Evolutionary conservation across 352 stramenopile species (phyloP).

Genomic region (Pythium aristosporum): DNA sequence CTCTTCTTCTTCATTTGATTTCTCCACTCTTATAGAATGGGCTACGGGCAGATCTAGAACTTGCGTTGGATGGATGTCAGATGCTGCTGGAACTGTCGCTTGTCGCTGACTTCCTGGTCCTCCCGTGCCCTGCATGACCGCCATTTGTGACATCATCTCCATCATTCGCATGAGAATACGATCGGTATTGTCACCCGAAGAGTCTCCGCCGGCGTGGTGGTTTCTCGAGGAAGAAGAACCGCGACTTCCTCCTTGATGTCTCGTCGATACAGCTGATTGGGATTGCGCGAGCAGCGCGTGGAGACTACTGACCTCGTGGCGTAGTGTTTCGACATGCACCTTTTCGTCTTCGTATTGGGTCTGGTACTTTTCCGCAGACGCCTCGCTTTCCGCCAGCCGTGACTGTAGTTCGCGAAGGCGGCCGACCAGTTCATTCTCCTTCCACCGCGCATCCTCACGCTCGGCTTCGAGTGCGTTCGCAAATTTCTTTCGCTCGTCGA

Average conservation of each 20-base stretch:
- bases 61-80: neutral
- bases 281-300: slow-evolving; percentile 63
- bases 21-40: neutral
- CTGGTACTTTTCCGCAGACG: slow-evolving; percentile 52
- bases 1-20: slow-evolving; percentile 5
- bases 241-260: slow-evolving; percentile 6
- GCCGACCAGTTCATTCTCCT: slow-evolving; percentile 55
- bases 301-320: slow-evolving; percentile 64
- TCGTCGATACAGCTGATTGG: slow-evolving; percentile 48
- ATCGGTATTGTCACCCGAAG: slow-evolving; percentile 17
- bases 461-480: slow-evolving; percentile 54
- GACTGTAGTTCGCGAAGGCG: slow-evolving; percentile 52
- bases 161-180: slow-evolving; percentile 62
- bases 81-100: neutral
- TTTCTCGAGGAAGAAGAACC: slow-evolving; percentile 4
- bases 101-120: neutral
- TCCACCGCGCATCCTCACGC: slow-evolving; percentile 45
- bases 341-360: slow-evolving; percentile 80
- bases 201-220: slow-evolving; percentile 19
- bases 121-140: slow-evolving; percentile 13
- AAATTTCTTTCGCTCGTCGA: slow-evolving; percentile 52
- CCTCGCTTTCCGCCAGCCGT: slow-evolving; percentile 53
- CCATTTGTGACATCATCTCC: slow-evolving; percentile 50
- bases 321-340: slow-evolving; percentile 62
- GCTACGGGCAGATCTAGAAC: neutral